Evolutionary conservation across 108 stramenopile species (phyloP), one percentile per base, ranked within the genome.

Genomic region (Fistulifera pelliculosa): DNA sequence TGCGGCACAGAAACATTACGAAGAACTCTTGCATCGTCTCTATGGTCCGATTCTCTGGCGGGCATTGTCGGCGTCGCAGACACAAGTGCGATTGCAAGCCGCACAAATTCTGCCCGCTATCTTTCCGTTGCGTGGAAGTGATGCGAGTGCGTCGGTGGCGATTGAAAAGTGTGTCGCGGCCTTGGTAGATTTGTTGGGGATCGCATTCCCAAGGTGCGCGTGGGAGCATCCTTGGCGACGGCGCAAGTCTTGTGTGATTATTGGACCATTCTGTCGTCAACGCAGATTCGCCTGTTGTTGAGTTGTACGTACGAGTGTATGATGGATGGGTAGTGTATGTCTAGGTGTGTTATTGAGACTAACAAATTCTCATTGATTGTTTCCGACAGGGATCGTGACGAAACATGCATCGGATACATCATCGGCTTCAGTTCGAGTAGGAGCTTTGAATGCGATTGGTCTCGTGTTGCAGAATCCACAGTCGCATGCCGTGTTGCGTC

Each of bases 21-120:
- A 96, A 55, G 68, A 52, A 2, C 62, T 90, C 62, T 69, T 98
- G 38, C 60, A 85, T 43, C 79, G 92, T 0, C 41, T 92, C 39
- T 97, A 93, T 55, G 78, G 72, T 28, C 98, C 96, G 19, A 76
- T 97, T 54, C 47, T 98, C 40, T 98, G 98, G 98, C 66, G 96
- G 51, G 69, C 85, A 16, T 62, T 97, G 38, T 41, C 66, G 15
- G 84, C 85, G 7, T 75, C 95, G 44, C 92, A 95, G 69, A 70
- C 93, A n/a, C 41, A 57, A n/a, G 95, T 95, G 0, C 68, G 96
- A 13, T 53, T 81, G 24, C 81, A 91, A 57, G 90, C 94, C 15
- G 49, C 78, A 2, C 42, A 38, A 0, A 67, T 97, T 0, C 70
- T 97, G 31, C 83, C 72, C 5, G 81, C 88, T 42, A 88, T 91